Conservation (phyloP, 192 early-diverging fungal genomes). For the Entomortierella parvispora region DNA sequence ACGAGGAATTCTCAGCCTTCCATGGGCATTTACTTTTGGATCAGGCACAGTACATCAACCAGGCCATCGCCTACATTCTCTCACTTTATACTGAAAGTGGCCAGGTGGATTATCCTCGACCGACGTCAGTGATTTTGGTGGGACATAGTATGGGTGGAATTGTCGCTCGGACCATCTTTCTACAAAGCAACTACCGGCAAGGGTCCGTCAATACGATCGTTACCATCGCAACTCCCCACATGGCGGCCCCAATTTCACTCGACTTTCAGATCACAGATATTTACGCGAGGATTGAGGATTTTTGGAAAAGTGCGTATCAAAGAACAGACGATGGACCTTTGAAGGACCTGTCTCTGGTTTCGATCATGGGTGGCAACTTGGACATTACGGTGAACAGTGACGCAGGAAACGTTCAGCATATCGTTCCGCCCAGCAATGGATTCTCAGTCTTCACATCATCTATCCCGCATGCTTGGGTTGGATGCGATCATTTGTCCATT, state of each 20-base stretch:
- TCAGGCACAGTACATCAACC: conserved; percentile 88
- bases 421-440: conserved; percentile 73
- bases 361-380: conserved; percentile 89
- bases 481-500: conserved; percentile 86
- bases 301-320: conserved; percentile 70
- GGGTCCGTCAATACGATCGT: conserved; percentile 85
- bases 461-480: conserved; percentile 89
- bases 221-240: conserved; percentile 90
- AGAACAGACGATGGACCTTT: conserved; percentile 9
- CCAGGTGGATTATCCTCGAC: conserved; percentile 49
- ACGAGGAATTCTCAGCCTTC: conserved; percentile 94
- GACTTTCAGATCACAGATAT: conserved; percentile 64
- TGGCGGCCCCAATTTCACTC: conserved; percentile 81
- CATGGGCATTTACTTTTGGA: conserved; percentile 83
- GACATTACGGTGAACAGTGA: conserved; percentile 89
- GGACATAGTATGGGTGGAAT: conserved; percentile 98
- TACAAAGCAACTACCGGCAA: conserved; percentile 71
- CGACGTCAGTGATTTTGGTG: conserved; percentile 82
- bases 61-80: conserved; percentile 80
- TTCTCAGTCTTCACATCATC: conserved; percentile 83
- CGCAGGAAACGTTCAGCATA: conserved; percentile 68
- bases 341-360: conserved; percentile 76
- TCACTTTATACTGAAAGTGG: conserved; percentile 70
- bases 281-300: conserved; percentile 73
- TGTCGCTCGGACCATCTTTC: conserved; percentile 85